phyloP scores from a whole-genome alignment of 1,284 basidiomycete species.

The Cutaneotrichosporon sp. region DNA sequence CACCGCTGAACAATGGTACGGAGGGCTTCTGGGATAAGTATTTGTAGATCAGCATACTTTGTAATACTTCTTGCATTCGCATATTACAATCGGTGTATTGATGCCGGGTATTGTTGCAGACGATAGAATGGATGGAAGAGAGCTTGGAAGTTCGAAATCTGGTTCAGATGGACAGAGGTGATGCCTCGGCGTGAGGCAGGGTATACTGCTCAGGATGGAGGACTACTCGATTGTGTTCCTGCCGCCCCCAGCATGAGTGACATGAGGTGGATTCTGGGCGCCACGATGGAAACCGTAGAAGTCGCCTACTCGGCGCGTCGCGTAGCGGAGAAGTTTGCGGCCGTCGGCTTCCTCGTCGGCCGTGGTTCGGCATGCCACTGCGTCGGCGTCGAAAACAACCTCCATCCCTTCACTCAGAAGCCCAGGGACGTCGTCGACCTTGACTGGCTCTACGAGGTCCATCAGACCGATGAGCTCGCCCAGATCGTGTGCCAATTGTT shows the following conservation, averaged over 20 bases:
- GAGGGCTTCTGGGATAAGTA: slow-evolving; percentile 8
- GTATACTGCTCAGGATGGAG: too few relatives aligned
- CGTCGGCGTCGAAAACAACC: slow-evolving; percentile 5
- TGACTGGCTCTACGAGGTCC: slow-evolving; percentile 18
- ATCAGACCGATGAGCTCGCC: slow-evolving; percentile 22
- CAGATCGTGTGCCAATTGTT: slow-evolving; percentile 11
- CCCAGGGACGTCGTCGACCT: slow-evolving; percentile 8
- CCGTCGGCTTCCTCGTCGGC: slow-evolving; percentile 2
- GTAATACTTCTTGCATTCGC: background rate
- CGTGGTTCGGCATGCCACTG: background rate
- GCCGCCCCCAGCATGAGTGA: too few relatives aligned
- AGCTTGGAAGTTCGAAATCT: too few relatives aligned
- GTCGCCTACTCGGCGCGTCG: slow-evolving; percentile 18
- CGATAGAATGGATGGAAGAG: too few relatives aligned
- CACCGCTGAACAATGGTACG: slow-evolving; percentile 52
- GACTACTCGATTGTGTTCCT: too few relatives aligned
- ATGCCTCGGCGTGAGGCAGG: too few relatives aligned
- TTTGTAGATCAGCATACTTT: background rate
- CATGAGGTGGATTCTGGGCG: too few relatives aligned
- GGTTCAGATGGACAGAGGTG: too few relatives aligned
- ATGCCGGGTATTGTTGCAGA: too few relatives aligned
- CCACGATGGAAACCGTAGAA: slow-evolving; percentile 14
- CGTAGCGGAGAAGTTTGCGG: slow-evolving; percentile 14
- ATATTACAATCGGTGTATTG: too few relatives aligned
- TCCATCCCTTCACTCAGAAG: slow-evolving; percentile 12